These are phyloP conservation scores for Colletotrichum viniferum DNA, from an alignment of 2,329 filamentous ascomycete genomes.

Conservation along the genomic window DNA sequence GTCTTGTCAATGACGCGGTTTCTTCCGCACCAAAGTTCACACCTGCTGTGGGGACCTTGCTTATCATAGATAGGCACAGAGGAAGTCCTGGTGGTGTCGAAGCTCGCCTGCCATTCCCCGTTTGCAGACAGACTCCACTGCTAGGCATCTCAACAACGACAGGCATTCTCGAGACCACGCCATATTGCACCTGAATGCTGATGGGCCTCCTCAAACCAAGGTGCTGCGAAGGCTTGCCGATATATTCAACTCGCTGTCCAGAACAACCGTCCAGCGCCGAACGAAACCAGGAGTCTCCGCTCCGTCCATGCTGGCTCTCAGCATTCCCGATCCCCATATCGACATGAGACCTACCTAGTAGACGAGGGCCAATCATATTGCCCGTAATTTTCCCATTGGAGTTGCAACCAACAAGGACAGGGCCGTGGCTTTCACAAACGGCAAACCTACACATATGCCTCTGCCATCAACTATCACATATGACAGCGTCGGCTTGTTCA, in stretches of 20 bases:
- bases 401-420: background rate
- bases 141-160: background rate
- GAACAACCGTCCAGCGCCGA: background rate
- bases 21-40: background rate
- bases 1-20: slow-evolving; percentile 20
- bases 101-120: background rate
- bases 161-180: background rate
- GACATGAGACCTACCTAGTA: background rate
- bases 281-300: background rate
- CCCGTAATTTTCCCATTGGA: background rate
- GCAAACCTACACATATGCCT: background rate
- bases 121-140: background rate
- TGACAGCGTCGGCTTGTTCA: background rate
- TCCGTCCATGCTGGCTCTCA: background rate
- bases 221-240: background rate
- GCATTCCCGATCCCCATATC: background rate
- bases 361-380: background rate
- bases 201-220: background rate
- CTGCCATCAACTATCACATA: background rate
- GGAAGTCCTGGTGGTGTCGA: background rate
- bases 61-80: background rate
- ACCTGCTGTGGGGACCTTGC: background rate
- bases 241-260: background rate
- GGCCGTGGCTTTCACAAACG: background rate
- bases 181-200: background rate